These are phyloP conservation scores for Myriangium duriaei DNA, from an alignment of 2,329 filamentous ascomycete species.

Conservation along the genomic window DNA sequence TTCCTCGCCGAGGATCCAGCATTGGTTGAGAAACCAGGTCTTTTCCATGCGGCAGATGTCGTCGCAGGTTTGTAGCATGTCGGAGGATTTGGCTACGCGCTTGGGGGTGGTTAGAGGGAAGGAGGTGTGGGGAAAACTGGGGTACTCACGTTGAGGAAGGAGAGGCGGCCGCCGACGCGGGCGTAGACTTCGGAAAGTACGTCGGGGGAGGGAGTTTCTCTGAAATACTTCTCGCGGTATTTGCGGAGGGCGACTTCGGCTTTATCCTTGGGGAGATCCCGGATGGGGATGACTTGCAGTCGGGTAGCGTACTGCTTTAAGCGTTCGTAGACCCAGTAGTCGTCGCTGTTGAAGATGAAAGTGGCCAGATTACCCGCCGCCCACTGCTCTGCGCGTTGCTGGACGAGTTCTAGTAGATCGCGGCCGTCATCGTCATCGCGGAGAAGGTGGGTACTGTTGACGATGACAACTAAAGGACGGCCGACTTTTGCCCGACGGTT, in stretches of 20 bases:
- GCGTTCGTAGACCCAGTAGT: conserved; percentile 97
- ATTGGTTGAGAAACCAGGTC: conserved; percentile 69
- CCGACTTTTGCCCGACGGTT: conserved; percentile 48
- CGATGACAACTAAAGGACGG: conserved; percentile 74
- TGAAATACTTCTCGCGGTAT: conserved; percentile 70
- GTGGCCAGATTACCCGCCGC: conserved; percentile 84
- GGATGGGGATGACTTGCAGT: conserved; percentile 84
- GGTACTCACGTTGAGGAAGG: conserved; percentile 53
- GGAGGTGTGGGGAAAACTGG: neutral
- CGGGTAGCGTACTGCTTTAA: conserved; percentile 84
- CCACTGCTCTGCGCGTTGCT: conserved; percentile 94
- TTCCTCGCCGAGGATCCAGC: conserved; percentile 60
- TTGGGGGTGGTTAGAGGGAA: neutral
- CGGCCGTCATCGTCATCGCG: conserved; percentile 87
- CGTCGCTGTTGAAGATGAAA: conserved; percentile 88
- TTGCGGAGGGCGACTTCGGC: conserved; percentile 65
- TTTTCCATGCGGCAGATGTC: conserved; percentile 59
- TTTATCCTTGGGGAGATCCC: conserved; percentile 66
- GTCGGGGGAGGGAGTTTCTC: conserved; percentile 42
- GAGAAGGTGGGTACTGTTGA: conserved; percentile 87
- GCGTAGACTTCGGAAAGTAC: conserved; percentile 70
- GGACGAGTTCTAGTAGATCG: conserved; percentile 83
- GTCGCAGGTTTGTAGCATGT: conserved; percentile 72
- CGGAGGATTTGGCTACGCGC: conserved; percentile 68
- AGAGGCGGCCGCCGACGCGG: conserved; percentile 73